Evolutionary conservation across 257 asterid species (phyloP).

Genomic region (Solanum sejunctum): DNA sequence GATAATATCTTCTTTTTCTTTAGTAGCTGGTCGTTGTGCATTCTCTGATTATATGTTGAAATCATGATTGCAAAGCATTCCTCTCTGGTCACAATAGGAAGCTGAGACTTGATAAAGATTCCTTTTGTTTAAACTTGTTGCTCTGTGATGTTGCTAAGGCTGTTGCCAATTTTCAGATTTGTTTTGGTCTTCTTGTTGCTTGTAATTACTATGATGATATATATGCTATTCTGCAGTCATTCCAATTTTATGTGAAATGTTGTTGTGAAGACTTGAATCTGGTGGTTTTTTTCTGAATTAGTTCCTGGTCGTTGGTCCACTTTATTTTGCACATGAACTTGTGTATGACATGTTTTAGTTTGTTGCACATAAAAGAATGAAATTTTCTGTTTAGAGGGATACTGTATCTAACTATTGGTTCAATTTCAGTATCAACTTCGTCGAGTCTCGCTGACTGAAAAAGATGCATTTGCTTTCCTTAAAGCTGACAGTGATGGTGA

Average conservation of each 20-base stretch:
- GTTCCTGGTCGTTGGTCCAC: background rate
- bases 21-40: background rate
- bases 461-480: slow-evolving; percentile 75
- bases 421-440: slow-evolving; percentile 74
- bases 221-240: background rate
- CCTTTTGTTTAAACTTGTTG: background rate
- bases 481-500: slow-evolving; percentile 74
- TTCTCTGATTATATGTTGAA: background rate
- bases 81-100: background rate
- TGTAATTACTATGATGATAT: background rate
- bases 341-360: background rate
- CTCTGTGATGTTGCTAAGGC: background rate
- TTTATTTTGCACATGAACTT: background rate
- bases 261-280: background rate
- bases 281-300: background rate
- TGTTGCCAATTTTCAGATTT: background rate
- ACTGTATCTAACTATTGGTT: background rate
- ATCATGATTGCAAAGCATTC: background rate
- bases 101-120: background rate
- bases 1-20: background rate
- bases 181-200: background rate
- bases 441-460: slow-evolving; percentile 72
- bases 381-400: background rate
- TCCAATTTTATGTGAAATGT: background rate
- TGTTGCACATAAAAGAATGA: background rate